Conservation (phyloP, 441 rosid genomes). For the Gossypium davidsonii region DNA sequence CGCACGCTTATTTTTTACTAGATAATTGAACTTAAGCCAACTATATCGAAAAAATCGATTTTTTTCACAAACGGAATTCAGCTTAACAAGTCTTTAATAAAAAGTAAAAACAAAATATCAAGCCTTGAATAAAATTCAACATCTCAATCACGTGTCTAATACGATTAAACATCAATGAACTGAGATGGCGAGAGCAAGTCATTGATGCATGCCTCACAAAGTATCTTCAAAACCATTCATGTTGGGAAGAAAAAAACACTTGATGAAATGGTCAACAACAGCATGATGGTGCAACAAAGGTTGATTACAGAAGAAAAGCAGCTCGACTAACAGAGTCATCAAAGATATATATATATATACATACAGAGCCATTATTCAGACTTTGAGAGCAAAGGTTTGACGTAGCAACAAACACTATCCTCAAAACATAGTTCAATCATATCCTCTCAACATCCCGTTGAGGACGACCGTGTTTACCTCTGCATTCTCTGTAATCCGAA, state of each 20-base stretch:
- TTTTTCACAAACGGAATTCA: neutral
- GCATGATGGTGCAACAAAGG: constrained; percentile 1
- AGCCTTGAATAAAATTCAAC: neutral
- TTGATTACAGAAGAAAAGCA: constrained; percentile 17
- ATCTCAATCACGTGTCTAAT: neutral
- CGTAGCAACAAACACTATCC: constrained; percentile 19
- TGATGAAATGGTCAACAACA: neutral
- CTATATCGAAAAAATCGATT: neutral
- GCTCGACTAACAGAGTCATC: constrained; percentile 3
- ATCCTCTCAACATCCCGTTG: constrained; percentile 56
- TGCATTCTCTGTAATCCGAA: constrained; percentile 72
- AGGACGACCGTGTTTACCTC: constrained; percentile 45
- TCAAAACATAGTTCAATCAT: constrained; percentile 11
- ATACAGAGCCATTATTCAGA: constrained; percentile 26
- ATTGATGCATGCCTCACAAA: neutral
- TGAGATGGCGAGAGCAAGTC: neutral
- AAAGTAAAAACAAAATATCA: neutral
- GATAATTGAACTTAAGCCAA: neutral
- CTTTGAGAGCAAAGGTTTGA: constrained; percentile 16
- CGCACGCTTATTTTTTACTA: neutral
- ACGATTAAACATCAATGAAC: neutral
- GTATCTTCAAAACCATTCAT: constrained; percentile 1
- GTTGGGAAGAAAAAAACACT: neutral
- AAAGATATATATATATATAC: constrained; percentile 20
- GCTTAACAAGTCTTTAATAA: neutral